Evolutionary conservation across 139 green algal species (phyloP).

Genomic region (Chlorella vulgaris): DNA sequence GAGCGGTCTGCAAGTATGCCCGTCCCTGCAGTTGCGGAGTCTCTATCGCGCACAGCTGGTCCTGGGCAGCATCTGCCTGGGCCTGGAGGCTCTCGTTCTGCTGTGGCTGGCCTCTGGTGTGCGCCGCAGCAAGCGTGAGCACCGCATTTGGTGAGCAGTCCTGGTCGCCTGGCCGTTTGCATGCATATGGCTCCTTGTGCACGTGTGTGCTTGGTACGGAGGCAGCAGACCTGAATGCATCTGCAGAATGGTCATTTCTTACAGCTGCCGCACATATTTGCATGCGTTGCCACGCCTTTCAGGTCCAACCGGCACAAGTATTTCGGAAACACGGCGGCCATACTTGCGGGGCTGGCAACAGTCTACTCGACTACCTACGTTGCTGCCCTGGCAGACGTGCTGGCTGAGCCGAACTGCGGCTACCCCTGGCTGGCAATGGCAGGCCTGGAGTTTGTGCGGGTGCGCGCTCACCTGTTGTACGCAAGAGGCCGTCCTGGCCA

Average conservation of each 20-base stretch:
- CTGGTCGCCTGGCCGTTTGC: not conserved
- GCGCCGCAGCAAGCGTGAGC: not conserved
- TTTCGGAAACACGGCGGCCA: not conserved
- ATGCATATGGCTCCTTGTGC: too few relatives aligned
- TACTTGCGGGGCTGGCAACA: not conserved
- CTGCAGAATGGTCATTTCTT: too few relatives aligned
- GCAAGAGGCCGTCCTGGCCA: too few relatives aligned
- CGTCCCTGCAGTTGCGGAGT: not conserved
- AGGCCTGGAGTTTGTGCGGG: slow-evolving; percentile 9
- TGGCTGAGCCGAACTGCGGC: slow-evolving; percentile 4
- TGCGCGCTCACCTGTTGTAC: not conserved
- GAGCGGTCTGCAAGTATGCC: too few relatives aligned
- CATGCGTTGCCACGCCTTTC: too few relatives aligned
- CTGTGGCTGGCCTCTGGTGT: not conserved
- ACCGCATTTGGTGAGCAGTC: not conserved
- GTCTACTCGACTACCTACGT: not conserved
- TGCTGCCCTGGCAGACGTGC: not conserved
- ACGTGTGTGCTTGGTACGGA: too few relatives aligned
- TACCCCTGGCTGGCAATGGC: slow-evolving; percentile 4
- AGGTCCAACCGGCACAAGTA: not conserved
- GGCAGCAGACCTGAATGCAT: too few relatives aligned
- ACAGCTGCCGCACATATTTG: too few relatives aligned
- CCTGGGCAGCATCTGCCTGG: slow-evolving; percentile 7
- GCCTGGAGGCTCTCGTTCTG: not conserved
- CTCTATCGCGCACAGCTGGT: slow-evolving; percentile 3